Percentiles rank a stretch among this genome's conserved stretches.
These are phyloP conservation scores for Penicillium manginii DNA, from an alignment of 495 filamentous ascomycete species.

Conservation along the genomic window DNA sequence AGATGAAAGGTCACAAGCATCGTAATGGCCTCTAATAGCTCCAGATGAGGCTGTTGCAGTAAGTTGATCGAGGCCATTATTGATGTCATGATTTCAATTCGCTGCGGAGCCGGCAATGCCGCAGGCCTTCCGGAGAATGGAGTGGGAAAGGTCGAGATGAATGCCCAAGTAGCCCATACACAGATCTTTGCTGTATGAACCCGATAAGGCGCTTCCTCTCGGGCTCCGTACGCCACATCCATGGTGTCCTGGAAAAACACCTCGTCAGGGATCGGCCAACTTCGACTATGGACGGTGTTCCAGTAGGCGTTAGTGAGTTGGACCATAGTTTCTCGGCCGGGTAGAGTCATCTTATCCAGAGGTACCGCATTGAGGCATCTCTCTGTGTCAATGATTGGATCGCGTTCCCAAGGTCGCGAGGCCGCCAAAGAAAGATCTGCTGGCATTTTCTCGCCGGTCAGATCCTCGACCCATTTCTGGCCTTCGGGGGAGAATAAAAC, in stretches of 20 bases:
- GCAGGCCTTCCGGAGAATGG: neutral
- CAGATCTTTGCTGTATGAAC: conserved; percentile 8
- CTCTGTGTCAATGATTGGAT: neutral
- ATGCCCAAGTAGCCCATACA: conserved; percentile 12
- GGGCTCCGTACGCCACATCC: conserved; percentile 4
- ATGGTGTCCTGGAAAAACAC: conserved; percentile 2
- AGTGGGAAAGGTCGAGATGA: conserved; percentile 6
- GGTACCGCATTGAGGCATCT: neutral
- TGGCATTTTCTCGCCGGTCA: conserved; percentile 1
- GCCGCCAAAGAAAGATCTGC: neutral
- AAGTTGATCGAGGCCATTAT: conserved; percentile 10
- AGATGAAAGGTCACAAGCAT: conserved; percentile 10
- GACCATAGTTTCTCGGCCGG: neutral
- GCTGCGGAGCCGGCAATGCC: neutral
- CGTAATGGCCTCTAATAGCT: conserved; percentile 6
- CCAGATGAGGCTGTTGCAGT: conserved; percentile 3
- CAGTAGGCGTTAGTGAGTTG: conserved; percentile 1
- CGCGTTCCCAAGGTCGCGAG: conserved; percentile 6
- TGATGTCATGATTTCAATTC: conserved; percentile 6
- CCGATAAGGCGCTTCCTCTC: neutral
- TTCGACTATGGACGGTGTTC: neutral
- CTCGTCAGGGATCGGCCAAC: neutral
- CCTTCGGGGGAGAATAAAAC: neutral
- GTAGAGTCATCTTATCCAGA: neutral
- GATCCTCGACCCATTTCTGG: neutral